Percentiles rank a stretch among this genome's conserved stretches.
Evolutionary conservation across 2,329 filamentous ascomycete species (phyloP).

Genomic region (Diplodia scrobiculata): DNA sequence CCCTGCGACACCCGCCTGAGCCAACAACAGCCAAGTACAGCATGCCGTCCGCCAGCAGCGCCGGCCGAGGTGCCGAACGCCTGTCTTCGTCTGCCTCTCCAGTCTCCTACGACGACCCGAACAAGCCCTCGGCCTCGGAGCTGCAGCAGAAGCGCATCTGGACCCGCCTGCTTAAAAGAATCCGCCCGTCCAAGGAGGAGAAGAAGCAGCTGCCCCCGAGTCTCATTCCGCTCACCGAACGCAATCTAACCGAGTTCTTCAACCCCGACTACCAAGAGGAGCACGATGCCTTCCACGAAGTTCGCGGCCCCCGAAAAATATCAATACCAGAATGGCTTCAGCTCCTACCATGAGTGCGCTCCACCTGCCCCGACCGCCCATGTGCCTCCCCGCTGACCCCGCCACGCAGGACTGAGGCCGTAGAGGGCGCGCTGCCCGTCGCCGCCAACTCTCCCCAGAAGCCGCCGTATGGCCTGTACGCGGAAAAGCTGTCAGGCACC

Average conservation of each 20-base stretch:
- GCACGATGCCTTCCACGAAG: constrained; percentile 64
- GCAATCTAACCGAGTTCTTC: constrained; percentile 38
- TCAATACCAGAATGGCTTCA: constrained; percentile 77
- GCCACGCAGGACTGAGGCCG: constrained; percentile 67
- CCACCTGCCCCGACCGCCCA: constrained; percentile 13
- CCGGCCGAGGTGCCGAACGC: constrained; percentile 27
- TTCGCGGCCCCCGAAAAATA: constrained; percentile 69
- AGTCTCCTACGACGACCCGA: constrained; percentile 35
- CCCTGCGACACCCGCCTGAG: constrained; percentile 20
- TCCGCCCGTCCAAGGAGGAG: constrained; percentile 32
- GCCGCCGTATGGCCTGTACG: constrained; percentile 74
- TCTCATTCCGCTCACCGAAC: constrained; percentile 36
- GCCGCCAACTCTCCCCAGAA: constrained; percentile 83
- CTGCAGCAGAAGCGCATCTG: constrained; percentile 30
- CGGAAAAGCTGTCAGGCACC: constrained; percentile 68
- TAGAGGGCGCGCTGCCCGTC: constrained; percentile 71
- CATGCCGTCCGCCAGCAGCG: constrained; percentile 20
- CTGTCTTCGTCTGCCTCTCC: constrained; percentile 9
- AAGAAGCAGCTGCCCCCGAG: constrained; percentile 35
- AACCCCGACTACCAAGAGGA: constrained; percentile 39
- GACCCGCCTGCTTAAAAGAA: constrained; percentile 33
- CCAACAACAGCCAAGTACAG: constrained; percentile 3
- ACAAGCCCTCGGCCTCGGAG: constrained; percentile 36
- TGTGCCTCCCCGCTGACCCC: constrained; percentile 24
- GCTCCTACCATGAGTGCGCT: constrained; percentile 72